Evolutionary conservation across 2,329 filamentous ascomycete species (phyloP).

Genomic region (Xylaria hypoxylon): DNA sequence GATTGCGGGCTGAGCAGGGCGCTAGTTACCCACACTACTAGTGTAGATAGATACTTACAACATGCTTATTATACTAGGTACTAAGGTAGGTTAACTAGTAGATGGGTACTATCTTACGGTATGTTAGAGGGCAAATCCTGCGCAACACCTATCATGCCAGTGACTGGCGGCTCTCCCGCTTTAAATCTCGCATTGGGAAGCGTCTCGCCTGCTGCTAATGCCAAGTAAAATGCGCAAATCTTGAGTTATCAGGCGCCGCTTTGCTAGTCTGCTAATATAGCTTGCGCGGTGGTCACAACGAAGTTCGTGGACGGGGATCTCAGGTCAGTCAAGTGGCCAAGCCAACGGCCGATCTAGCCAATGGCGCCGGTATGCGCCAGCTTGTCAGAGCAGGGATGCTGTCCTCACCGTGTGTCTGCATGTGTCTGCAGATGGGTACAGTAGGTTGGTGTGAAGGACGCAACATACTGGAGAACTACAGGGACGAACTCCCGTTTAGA

Average conservation of each 20-base stretch:
- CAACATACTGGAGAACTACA: slow-evolving; percentile 23
- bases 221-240: slow-evolving; percentile 31
- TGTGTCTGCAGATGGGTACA: slow-evolving; percentile 43
- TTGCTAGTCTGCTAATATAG: slow-evolving; percentile 33
- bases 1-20: slow-evolving; percentile 24
- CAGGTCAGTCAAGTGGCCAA: slow-evolving; percentile 50
- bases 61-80: no score
- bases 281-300: slow-evolving; percentile 46
- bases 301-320: slow-evolving; percentile 49
- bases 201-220: slow-evolving; percentile 32
- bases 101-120: neutral
- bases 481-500: slow-evolving; percentile 21
- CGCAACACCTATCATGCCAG: slow-evolving; percentile 18
- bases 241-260: slow-evolving; percentile 44
- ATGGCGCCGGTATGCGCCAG: slow-evolving; percentile 47
- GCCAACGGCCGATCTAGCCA: slow-evolving; percentile 48
- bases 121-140: slow-evolving; percentile 15
- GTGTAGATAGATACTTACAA: no score
- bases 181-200: slow-evolving; percentile 20
- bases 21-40: slow-evolving; percentile 14
- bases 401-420: slow-evolving; percentile 38
- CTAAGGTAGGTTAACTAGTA: no score
- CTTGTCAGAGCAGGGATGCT: slow-evolving; percentile 48
- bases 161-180: slow-evolving; percentile 13
- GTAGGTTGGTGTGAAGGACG: slow-evolving; percentile 39